Evolutionary conservation across 371 early-diverging fungal genomes (phyloP).

Genomic region (Actinomucor elegans): DNA sequence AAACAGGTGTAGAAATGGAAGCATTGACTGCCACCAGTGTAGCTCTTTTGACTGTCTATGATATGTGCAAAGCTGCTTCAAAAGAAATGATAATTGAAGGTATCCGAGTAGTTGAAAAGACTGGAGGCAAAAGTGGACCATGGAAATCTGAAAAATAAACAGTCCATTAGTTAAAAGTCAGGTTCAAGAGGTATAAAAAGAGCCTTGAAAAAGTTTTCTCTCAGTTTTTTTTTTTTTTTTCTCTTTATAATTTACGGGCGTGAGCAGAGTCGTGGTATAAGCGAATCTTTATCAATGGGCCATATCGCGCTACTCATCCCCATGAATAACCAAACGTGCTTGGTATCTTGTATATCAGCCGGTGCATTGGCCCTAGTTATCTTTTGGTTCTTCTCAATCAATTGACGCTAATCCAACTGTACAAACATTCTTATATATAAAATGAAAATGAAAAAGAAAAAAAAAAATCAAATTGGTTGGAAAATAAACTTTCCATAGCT

Average conservation of each 20-base stretch:
- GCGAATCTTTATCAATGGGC: slow-evolving; percentile 40
- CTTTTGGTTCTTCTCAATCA: slow-evolving; percentile 7
- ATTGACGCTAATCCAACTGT: slow-evolving; percentile 34
- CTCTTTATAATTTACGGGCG: slow-evolving; percentile 20
- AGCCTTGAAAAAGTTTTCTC: slow-evolving; percentile 2
- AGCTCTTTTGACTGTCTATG: slow-evolving; percentile 76
- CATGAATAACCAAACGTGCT: slow-evolving; percentile 22
- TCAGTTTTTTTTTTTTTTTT: slow-evolving; percentile 24
- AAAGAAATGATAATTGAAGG: slow-evolving; percentile 56
- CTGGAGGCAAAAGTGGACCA: slow-evolving; percentile 79
- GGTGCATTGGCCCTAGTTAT: slow-evolving; percentile 31
- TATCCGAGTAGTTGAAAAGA: slow-evolving; percentile 70
- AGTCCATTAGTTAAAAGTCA: neutral
- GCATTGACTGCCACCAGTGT: slow-evolving; percentile 83
- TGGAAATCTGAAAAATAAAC: slow-evolving; percentile 24
- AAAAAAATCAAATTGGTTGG: no score
- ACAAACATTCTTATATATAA: slow-evolving; percentile 12
- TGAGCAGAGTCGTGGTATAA: slow-evolving; percentile 43
- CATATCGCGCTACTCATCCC: slow-evolving; percentile 39
- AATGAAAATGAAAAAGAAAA: slow-evolving; percentile 15
- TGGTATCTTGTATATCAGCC: slow-evolving; percentile 18
- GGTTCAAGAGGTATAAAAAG: neutral
- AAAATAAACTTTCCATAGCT: no score
- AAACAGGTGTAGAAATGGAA: slow-evolving; percentile 96
- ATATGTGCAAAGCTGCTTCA: slow-evolving; percentile 78